Conservation (phyloP, 257 asterid genomes). For the Solanum arcanum region DNA sequence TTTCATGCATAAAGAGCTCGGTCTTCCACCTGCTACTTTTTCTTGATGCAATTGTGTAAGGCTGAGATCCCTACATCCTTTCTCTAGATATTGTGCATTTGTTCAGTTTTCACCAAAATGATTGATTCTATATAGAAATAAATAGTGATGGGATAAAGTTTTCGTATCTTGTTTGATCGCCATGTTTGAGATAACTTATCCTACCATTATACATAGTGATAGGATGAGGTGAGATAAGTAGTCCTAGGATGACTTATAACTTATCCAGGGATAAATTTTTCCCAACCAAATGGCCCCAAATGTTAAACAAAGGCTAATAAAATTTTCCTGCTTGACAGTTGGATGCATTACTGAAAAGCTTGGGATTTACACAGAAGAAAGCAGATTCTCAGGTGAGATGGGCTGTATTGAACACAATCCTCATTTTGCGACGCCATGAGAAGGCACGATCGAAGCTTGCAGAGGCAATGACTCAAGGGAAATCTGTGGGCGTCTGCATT, state of each 20-base stretch:
- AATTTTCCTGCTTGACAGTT: constrained; percentile 33
- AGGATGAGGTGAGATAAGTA: too few species aligned
- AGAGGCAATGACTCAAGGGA: constrained; percentile 64
- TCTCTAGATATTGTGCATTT: not conserved
- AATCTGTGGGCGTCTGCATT: constrained; percentile 61
- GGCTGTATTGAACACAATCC: constrained; percentile 71
- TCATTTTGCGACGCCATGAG: constrained; percentile 76
- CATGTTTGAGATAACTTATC: too few species aligned
- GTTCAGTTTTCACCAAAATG: not conserved
- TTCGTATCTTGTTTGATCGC: too few species aligned
- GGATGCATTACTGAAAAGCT: constrained; percentile 53
- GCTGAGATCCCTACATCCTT: not conserved
- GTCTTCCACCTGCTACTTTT: not conserved
- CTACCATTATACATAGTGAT: too few species aligned
- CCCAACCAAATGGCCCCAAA: not conserved
- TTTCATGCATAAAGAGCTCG: not conserved
- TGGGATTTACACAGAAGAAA: constrained; percentile 95
- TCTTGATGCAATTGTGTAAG: not conserved
- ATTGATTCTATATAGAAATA: not conserved
- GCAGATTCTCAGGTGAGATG: constrained; percentile 88
- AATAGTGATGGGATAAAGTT: too few species aligned
- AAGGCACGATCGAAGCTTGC: constrained; percentile 65
- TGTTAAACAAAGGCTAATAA: not conserved
- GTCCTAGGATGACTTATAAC: too few species aligned
- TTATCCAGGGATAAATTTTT: too few species aligned